These are phyloP conservation scores for Suillus spraguei DNA, from an alignment of 768 basidiomycete genomes.

Conservation along the genomic window DNA sequence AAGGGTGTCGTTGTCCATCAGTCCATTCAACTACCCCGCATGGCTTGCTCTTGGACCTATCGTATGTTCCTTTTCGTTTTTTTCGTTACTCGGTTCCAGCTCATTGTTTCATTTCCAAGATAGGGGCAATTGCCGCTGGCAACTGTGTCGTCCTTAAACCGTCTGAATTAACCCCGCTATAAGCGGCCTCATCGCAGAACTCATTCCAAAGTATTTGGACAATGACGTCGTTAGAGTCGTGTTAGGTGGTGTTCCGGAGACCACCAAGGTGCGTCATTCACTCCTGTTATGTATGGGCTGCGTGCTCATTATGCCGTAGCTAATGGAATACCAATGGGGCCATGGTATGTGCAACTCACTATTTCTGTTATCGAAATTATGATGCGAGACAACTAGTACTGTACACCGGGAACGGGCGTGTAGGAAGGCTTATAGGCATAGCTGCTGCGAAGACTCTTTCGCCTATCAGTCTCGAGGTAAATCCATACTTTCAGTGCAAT, in stretches of 20 bases:
- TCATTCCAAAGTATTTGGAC: conserved; percentile 79
- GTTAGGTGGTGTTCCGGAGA: conserved; percentile 68
- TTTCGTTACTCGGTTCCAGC: no score
- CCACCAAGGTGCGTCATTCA: conserved; percentile 45
- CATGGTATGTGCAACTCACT: conserved; percentile 42
- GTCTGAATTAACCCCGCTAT: conserved; percentile 67
- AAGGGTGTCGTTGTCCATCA: conserved; percentile 76
- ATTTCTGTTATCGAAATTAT: neutral
- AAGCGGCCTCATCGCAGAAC: conserved; percentile 61
- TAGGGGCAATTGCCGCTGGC: conserved; percentile 80
- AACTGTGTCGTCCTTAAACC: conserved; percentile 75
- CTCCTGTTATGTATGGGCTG: neutral
- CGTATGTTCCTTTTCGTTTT: conserved; percentile 38
- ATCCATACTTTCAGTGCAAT: conserved; percentile 11
- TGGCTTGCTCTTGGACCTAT: conserved; percentile 60
- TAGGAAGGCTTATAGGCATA: conserved; percentile 66
- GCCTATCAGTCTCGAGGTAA: conserved; percentile 61
- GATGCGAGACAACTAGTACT: conserved; percentile 26
- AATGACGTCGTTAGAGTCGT: conserved; percentile 63
- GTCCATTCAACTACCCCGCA: conserved; percentile 77
- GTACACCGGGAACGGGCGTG: conserved; percentile 64
- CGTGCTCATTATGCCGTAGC: conserved; percentile 33
- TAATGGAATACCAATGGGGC: conserved; percentile 74
- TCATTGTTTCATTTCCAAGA: conserved; percentile 32
- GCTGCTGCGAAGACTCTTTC: conserved; percentile 81